These are phyloP conservation scores for Aspergillus sp. DNA, from an alignment of 2,329 filamentous ascomycete genomes.

Conservation along the genomic window DNA sequence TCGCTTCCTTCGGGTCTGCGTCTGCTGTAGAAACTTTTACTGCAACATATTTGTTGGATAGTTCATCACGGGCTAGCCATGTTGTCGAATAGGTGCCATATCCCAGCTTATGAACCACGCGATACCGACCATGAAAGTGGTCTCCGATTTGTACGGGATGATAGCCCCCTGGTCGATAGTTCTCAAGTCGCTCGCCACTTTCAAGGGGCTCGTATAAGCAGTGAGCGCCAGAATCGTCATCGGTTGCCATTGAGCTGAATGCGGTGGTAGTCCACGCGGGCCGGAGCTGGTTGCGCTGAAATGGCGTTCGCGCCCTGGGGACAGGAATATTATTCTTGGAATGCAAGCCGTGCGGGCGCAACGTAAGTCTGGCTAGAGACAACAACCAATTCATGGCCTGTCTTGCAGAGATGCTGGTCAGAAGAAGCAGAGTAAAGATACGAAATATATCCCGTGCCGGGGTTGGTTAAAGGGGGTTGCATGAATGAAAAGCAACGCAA, in stretches of 20 bases:
- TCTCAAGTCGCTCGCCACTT: conserved; percentile 19
- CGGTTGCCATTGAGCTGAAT: conserved; percentile 11
- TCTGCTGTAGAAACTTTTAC: conserved; percentile 26
- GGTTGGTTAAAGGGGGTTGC: not conserved
- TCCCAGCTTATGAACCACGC: conserved; percentile 42
- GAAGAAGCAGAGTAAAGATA: not conserved
- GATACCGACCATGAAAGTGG: conserved; percentile 32
- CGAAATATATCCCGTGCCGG: not conserved
- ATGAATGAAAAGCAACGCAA: too few relatives aligned
- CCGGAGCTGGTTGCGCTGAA: not conserved
- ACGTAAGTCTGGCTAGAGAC: not conserved
- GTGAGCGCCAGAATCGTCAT: conserved; percentile 3
- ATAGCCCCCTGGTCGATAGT: conserved; percentile 27
- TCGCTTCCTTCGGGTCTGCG: conserved; percentile 12
- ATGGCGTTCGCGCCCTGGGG: not conserved
- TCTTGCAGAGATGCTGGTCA: not conserved
- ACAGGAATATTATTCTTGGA: not conserved
- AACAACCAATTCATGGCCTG: not conserved
- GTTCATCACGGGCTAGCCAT: conserved; percentile 28
- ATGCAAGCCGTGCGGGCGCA: not conserved
- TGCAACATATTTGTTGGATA: conserved; percentile 23
- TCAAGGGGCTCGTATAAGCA: conserved; percentile 20
- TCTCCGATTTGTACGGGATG: conserved; percentile 30
- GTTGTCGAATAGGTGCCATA: conserved; percentile 38
- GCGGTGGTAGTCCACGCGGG: not conserved